Percentiles rank a stretch among this genome's conserved stretches.
Conservation (phyloP, 352 stramenopile species). For the Globisporangium cylindrosporum region DNA sequence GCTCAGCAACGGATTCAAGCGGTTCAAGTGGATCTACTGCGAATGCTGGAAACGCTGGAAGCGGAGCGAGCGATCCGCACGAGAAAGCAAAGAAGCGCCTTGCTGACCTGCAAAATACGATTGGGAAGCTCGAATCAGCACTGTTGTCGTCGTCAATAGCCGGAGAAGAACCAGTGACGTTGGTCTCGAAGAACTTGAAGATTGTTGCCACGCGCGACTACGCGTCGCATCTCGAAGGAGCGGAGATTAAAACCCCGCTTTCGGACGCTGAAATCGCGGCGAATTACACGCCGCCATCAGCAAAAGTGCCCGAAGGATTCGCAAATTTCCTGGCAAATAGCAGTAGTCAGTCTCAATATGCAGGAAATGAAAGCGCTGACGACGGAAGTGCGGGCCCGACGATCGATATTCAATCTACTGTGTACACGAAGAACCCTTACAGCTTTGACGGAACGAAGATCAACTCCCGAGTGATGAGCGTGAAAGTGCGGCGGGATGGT, state of each 20-base stretch:
- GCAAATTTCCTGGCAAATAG: slow-evolving; percentile 28
- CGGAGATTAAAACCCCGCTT: slow-evolving; percentile 32
- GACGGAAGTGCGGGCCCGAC: slow-evolving; percentile 31
- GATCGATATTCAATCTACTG: slow-evolving; percentile 59
- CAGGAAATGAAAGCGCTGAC: slow-evolving; percentile 8
- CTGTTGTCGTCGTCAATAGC: slow-evolving; percentile 42
- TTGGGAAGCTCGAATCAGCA: slow-evolving; percentile 45
- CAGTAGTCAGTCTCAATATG: slow-evolving; percentile 9
- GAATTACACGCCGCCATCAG: slow-evolving; percentile 50
- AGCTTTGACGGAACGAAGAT: slow-evolving; percentile 41
- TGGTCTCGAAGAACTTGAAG: slow-evolving; percentile 65
- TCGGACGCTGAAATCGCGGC: slow-evolving; percentile 40
- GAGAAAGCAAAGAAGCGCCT: slow-evolving; percentile 31
- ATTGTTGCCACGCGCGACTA: slow-evolving; percentile 44
- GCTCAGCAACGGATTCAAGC: neutral
- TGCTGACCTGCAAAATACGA: slow-evolving; percentile 40
- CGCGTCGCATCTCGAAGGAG: slow-evolving; percentile 42
- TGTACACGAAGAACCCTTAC: slow-evolving; percentile 69
- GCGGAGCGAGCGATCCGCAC: slow-evolving; percentile 20
- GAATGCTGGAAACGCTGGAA: slow-evolving; percentile 6
- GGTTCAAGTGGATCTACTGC: neutral
- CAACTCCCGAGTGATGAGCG: slow-evolving; percentile 61
- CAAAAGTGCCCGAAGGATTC: slow-evolving; percentile 50
- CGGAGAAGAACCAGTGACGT: slow-evolving; percentile 46
- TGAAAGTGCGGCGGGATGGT: slow-evolving; percentile 42